Percentiles rank a stretch among this genome's conserved stretches.
Evolutionary conservation across 192 early-diverging fungal species (phyloP).

Genomic region (Backusella australiensis): DNA sequence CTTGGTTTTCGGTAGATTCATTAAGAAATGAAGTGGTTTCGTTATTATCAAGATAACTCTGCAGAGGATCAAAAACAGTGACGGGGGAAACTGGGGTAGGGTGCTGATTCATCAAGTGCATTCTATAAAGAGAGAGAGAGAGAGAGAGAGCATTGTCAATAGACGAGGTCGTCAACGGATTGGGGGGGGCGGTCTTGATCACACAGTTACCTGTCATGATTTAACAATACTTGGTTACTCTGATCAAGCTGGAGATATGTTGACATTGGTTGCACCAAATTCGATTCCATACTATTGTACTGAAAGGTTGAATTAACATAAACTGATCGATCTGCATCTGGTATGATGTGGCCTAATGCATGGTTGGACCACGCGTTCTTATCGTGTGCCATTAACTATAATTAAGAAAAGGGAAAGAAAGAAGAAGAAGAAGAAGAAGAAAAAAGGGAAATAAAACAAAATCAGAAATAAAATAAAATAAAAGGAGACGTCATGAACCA

Average conservation of each 20-base stretch:
- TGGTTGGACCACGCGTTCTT: neutral
- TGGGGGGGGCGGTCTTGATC: too few relatives aligned
- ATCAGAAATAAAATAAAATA: neutral
- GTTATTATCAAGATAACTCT: neutral
- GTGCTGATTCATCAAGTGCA: neutral
- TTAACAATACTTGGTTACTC: neutral
- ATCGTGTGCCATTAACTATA: neutral
- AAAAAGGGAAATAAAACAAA: neutral
- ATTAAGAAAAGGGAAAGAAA: neutral
- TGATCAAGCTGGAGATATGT: neutral
- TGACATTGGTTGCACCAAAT: neutral
- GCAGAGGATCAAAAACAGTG: neutral
- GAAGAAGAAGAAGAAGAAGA: neutral
- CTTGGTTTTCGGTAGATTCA: neutral
- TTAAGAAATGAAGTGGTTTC: neutral
- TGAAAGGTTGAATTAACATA: neutral
- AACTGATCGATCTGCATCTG: neutral
- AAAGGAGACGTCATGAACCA: constrained; percentile 2
- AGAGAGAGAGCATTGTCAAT: neutral
- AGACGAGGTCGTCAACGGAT: neutral
- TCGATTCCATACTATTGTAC: neutral
- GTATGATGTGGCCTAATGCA: neutral
- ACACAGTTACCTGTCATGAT: neutral
- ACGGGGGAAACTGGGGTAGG: neutral
- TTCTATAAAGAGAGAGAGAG: neutral